A percentile compares a stretch with the other conserved stretches of the same genome.
Conservation (phyloP, 108 stramenopile species). For the Chaetoceros muelleri region DNA sequence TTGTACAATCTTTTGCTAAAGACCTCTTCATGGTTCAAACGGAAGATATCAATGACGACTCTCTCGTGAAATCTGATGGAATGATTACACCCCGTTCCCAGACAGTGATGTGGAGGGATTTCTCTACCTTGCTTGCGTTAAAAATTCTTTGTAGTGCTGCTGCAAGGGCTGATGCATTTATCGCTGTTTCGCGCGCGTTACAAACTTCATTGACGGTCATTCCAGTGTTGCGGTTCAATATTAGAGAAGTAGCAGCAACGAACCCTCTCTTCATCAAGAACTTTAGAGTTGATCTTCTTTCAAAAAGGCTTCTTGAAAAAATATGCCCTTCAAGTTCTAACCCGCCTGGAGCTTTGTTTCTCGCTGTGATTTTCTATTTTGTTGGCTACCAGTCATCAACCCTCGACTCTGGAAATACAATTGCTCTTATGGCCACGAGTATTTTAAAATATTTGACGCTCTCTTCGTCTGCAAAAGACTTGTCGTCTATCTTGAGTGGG, state of each 20-base stretch:
- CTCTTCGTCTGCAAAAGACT: too few species aligned
- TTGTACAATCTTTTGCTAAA: background rate
- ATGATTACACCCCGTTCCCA: constrained; percentile 8
- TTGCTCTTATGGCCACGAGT: background rate
- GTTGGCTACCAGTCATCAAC: background rate
- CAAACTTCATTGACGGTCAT: constrained; percentile 16
- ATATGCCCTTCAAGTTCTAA: constrained; percentile 16
- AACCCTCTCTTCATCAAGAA: constrained; percentile 14
- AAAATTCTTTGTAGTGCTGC: constrained; percentile 60
- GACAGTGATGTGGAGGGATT: constrained; percentile 48
- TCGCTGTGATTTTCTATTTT: background rate
- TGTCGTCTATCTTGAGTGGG: too few species aligned
- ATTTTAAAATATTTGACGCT: background rate
- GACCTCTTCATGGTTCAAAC: background rate
- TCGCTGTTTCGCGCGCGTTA: constrained; percentile 16
- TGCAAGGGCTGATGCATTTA: constrained; percentile 47
- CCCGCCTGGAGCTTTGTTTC: constrained; percentile 6
- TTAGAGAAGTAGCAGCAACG: constrained; percentile 21
- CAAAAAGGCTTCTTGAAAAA: constrained; percentile 6
- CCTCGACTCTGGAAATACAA: background rate
- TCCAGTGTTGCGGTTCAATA: constrained; percentile 29
- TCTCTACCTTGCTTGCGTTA: constrained; percentile 31
- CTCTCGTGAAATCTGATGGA: constrained; percentile 1
- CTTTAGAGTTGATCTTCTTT: constrained; percentile 7
- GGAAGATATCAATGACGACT: constrained; percentile 4